phyloP scores from a whole-genome alignment of 306 rosid genomes.

The Chamaecrista fasciculata region DNA sequence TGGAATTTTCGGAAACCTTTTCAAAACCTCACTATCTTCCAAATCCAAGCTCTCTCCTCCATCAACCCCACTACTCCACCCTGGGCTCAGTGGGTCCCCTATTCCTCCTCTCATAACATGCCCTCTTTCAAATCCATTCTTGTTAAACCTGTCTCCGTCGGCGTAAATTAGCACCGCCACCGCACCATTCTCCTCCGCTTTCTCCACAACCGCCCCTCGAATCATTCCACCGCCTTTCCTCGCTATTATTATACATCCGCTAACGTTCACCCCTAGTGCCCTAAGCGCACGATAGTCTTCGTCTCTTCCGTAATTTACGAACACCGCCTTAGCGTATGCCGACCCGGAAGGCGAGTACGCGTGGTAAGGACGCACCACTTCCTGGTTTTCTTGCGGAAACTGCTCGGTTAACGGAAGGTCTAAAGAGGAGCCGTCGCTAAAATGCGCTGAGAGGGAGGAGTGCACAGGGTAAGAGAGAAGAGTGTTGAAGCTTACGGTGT shows the following conservation, averaged over 20 bases:
- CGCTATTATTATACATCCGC: conserved; percentile 55
- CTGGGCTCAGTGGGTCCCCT: conserved; percentile 79
- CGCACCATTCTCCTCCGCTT: conserved; percentile 53
- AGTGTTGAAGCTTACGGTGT: conserved; percentile 27
- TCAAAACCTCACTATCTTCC: conserved; percentile 49
- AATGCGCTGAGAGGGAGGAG: conserved; percentile 50
- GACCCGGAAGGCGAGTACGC: conserved; percentile 77
- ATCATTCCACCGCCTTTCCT: conserved; percentile 40
- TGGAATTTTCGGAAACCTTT: conserved; percentile 67
- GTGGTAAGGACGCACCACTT: conserved; percentile 56
- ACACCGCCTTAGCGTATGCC: conserved; percentile 45
- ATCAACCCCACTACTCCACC: conserved; percentile 59
- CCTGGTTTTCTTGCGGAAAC: neutral
- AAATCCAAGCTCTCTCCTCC: conserved; percentile 54
- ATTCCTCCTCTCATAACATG: conserved; percentile 61
- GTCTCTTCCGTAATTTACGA: conserved; percentile 55
- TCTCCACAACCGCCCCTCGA: conserved; percentile 45
- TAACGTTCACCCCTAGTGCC: conserved; percentile 43
- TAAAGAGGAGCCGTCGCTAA: conserved; percentile 34
- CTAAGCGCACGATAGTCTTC: conserved; percentile 49
- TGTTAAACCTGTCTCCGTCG: conserved; percentile 39
- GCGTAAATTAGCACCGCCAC: conserved; percentile 49
- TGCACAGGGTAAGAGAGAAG: conserved; percentile 62
- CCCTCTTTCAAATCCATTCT: conserved; percentile 70
- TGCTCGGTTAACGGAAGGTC: conserved; percentile 33